These are phyloP conservation scores for Mortierella sp. DNA, from an alignment of 371 early-diverging fungal species.

Conservation along the genomic window DNA sequence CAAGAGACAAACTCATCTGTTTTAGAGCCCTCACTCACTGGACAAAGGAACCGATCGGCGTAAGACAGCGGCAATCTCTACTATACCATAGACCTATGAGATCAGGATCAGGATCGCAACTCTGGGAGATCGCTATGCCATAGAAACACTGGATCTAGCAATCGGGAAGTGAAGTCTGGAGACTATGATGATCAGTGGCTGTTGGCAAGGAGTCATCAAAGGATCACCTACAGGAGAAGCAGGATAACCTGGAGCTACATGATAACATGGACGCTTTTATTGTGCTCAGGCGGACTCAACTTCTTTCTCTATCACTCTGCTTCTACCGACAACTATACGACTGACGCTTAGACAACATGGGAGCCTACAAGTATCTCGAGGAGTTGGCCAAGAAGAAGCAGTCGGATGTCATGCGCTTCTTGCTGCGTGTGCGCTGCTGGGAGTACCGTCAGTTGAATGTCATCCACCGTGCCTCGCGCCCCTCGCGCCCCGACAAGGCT, in stretches of 20 bases:
- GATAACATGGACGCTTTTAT: neutral
- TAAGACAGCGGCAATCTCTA: no score
- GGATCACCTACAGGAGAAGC: neutral
- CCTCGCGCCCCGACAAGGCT: constrained; percentile 99
- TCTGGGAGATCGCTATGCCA: neutral
- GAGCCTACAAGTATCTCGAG: constrained; percentile 96
- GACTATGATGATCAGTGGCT: no score
- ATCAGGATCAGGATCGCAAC: neutral
- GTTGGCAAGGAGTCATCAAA: neutral
- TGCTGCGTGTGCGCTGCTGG: constrained; percentile 98
- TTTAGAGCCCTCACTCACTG: no score
- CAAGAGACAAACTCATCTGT: no score
- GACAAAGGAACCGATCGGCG: no score
- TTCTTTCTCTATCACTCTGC: neutral
- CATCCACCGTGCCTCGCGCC: constrained; percentile 97
- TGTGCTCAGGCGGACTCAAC: constrained; percentile 1
- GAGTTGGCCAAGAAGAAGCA: constrained; percentile 99
- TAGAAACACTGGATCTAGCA: no score
- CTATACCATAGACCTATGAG: no score
- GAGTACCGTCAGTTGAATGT: constrained; percentile 98
- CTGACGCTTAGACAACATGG: constrained; percentile 46
- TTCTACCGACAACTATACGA: neutral
- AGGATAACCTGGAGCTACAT: neutral
- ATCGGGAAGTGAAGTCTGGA: no score
- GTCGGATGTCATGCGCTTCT: constrained; percentile 98